A percentile compares a stretch with the other conserved stretches of the same genome.
Evolutionary conservation across 1,139 yeast genomes (phyloP).

Genomic region (Scheffersomyces illinoinensis): DNA sequence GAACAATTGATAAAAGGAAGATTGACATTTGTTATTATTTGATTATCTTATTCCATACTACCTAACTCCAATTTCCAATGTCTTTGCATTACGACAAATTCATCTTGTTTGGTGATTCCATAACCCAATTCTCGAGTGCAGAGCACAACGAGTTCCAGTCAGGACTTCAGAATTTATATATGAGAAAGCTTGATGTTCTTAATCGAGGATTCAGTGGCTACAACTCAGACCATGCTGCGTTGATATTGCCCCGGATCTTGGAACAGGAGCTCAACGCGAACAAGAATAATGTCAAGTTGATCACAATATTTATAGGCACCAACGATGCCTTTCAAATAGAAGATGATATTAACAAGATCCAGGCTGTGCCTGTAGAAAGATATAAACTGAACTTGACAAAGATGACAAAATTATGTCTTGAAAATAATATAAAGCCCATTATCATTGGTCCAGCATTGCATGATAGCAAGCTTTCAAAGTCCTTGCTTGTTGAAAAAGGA

Average conservation of each 20-base stretch:
- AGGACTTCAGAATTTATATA: constrained; percentile 47
- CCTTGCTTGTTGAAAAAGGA: constrained; percentile 4
- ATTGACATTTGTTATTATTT: too few species aligned
- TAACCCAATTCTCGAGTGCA: constrained; percentile 54
- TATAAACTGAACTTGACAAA: constrained; percentile 46
- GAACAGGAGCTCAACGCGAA: constrained; percentile 37
- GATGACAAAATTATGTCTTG: constrained; percentile 39
- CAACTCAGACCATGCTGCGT: constrained; percentile 52
- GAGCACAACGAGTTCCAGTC: constrained; percentile 49
- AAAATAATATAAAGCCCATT: constrained; percentile 47
- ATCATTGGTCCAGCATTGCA: constrained; percentile 67
- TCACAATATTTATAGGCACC: constrained; percentile 71
- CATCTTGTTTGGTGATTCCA: constrained; percentile 69
- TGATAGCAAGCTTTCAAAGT: constrained; percentile 27
- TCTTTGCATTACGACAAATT: constrained; percentile 39
- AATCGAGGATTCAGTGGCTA: constrained; percentile 68
- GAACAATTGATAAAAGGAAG: background rate
- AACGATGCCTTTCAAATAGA: constrained; percentile 56
- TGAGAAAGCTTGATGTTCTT: constrained; percentile 54
- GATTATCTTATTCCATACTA: background rate
- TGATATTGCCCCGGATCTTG: constrained; percentile 49
- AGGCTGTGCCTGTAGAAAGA: constrained; percentile 53
- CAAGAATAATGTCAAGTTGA: constrained; percentile 32
- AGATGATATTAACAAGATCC: constrained; percentile 34
- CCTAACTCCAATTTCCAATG: constrained; percentile 2